Evolutionary conservation across 2,329 filamentous ascomycete genomes (phyloP).

Genomic region (Fusarium falciforme): DNA sequence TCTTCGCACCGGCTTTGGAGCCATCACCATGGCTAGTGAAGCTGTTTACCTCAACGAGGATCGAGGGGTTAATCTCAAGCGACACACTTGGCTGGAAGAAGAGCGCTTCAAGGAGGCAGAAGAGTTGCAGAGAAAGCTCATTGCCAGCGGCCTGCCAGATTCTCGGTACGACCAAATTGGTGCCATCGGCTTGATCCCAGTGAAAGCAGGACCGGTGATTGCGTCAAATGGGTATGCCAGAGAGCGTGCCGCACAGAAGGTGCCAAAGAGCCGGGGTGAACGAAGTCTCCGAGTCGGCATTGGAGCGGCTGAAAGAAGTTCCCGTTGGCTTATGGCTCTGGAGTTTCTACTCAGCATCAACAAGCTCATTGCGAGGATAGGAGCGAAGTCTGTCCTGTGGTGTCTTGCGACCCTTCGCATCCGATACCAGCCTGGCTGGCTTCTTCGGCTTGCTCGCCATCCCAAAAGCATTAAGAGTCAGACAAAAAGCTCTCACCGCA

Average conservation of each 20-base stretch:
- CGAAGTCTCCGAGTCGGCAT: constrained; percentile 72
- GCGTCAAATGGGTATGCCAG: constrained; percentile 72
- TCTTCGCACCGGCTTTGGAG: constrained; percentile 85
- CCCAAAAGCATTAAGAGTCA: constrained; percentile 46
- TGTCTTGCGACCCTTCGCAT: constrained; percentile 63
- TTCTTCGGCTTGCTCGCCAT: constrained; percentile 65
- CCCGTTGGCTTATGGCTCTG: constrained; percentile 79
- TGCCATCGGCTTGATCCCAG: constrained; percentile 65
- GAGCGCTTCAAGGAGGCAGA: constrained; percentile 85
- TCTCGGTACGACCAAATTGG: constrained; percentile 65
- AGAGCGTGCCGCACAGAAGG: constrained; percentile 74
- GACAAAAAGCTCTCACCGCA: constrained; percentile 24
- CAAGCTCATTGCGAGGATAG: constrained; percentile 49
- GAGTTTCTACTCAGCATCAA: constrained; percentile 83
- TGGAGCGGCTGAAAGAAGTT: constrained; percentile 81
- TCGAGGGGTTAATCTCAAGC: constrained; percentile 75
- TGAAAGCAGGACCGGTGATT: constrained; percentile 58
- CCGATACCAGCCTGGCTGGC: constrained; percentile 58
- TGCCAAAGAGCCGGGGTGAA: constrained; percentile 59
- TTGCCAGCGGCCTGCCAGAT: constrained; percentile 58
- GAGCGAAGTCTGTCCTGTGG: constrained; percentile 59
- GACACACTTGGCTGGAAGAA: constrained; percentile 91
- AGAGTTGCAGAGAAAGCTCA: constrained; percentile 63
- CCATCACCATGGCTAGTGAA: constrained; percentile 93
- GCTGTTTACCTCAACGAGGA: constrained; percentile 97